Base-by-base conservation (phyloP, 345 rosid genomes). In the Gossypium arboreum region DNA sequence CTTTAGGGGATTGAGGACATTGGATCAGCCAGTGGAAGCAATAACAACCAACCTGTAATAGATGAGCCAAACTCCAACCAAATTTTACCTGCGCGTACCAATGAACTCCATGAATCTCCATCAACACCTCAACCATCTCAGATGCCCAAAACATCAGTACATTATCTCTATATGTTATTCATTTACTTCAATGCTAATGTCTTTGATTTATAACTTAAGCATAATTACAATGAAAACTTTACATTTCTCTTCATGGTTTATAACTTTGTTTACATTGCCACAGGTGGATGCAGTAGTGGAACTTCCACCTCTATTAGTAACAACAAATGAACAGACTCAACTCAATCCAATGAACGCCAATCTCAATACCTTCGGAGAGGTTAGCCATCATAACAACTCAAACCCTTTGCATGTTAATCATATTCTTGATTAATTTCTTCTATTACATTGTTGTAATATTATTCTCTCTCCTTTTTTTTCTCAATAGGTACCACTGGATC, bases 251-350 rank as follows among this genome's bases (percentile, higher is more conserved):
- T 29, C 34, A 29, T 3, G 68, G 18, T n/a, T 39, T 41, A 29
- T 29, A 29, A 29, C 34, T 29, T 0, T 29, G 5, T 29, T 29
- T 29, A 29, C 34, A 29, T 29, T 29, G 5, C 34, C 34, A 3
- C 74, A 79, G 78, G 72, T 69, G 52, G 68, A 22, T 52, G 25
- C 15, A 15, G 51, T 52, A n/a, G 22, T 44, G 48, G 29, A 61
- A 20, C 24, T 44, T 73, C 72, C 4, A 45, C 7, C 45, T 27
- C 51, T 24, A n/a, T 10, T 43, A 10, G 41, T 5, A 34, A 20
- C 22, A 69, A 51, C 10, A 62, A 48, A 68, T 15, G 45, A 69
- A 4, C 73, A 27, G 12, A 7, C 16, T 69, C 45, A 68, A 39
- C 72, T 13, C 2, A 2, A 77, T 64, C 74, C 17, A 16, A 41